Evolutionary conservation across 805 yeast genomes (phyloP), one percentile per base, ranked within the genome.

Genomic region (Candida pseudofarinosa): DNA sequence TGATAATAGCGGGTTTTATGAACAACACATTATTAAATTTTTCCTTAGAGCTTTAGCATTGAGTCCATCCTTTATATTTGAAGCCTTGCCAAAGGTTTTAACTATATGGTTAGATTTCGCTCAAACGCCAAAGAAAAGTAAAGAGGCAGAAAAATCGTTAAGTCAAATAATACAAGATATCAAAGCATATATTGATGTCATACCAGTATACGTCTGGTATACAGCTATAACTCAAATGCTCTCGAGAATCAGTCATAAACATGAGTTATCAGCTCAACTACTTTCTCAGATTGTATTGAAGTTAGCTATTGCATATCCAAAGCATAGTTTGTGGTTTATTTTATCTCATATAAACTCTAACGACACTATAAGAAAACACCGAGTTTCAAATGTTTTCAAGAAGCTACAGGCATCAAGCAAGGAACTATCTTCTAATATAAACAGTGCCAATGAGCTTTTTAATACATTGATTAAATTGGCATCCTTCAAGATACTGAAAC

Each of bases 31-130:
- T 31, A 76, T 86, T 6, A 58, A 71, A 6, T 67, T 74, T 33
- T 85, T 83, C 53, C 63, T 80, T 26, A 71, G 76, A 26, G 79
- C 91, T 0, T 71, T 87, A 19, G 71, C 74, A 7, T 68, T 72
- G 33, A 88, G 93, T 1, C 73, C 81, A 2, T 73, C 77, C 31
- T 84, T 80, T 54, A 75, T 87, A 2, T 81, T 81, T 55, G 97
- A 93, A 62, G 84, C 91, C 0, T 65, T 93, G 16, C 98, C 99
- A 0, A 89, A 88, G 54, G 77, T 88, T n/a, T 75, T 90, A 4
- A 88, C 96, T 0, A 74, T 87, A 6, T 93, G 99, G 99, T 67
- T 93, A 18, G 96, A 90, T 52, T 85, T 83, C 59, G 80, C 75
- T 1, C 72, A 69, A 36, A 50, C 44, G 19, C 45, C 52, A 4